Percentiles rank a stretch among this genome's conserved stretches.
These are phyloP conservation scores for Globisporangium canariense DNA, from an alignment of 352 stramenopile species.

Conservation along the genomic window DNA sequence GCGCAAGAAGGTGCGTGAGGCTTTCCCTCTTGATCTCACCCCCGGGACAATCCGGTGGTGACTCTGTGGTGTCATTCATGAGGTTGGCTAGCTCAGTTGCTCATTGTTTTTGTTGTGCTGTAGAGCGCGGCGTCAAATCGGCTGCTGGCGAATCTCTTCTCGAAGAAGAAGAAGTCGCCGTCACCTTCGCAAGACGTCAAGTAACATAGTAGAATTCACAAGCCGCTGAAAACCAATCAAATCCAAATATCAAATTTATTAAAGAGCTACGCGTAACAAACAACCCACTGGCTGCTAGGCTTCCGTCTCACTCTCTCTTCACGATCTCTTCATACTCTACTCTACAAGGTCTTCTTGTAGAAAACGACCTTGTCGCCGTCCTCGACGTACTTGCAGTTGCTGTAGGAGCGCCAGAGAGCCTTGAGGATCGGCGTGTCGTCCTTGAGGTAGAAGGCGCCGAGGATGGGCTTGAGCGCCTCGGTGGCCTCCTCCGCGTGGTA, in stretches of 20 bases:
- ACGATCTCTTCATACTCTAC: background rate
- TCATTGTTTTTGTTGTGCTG: background rate
- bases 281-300: background rate
- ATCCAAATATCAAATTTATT: constrained; percentile 10
- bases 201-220: background rate
- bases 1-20: constrained; percentile 2
- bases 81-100: background rate
- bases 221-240: background rate
- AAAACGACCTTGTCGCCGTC: constrained; percentile 89
- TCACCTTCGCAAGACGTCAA: background rate
- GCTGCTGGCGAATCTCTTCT: constrained; percentile 1
- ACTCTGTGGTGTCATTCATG: background rate
- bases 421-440: constrained; percentile 86
- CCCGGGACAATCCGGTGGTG: background rate
- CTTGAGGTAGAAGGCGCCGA: constrained; percentile 96
- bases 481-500: constrained; percentile 97
- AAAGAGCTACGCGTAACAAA: background rate
- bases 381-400: constrained; percentile 94
- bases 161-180: constrained; percentile 1
- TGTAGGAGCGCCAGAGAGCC: constrained; percentile 92
- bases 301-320: background rate
- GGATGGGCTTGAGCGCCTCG: constrained; percentile 88
- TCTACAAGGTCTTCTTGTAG: constrained; percentile 76
- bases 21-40: background rate
- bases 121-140: background rate